Percentiles rank a stretch among this genome's conserved stretches.
phyloP scores from a whole-genome alignment of 169 alveolate genomes.

The Plasmodium vivax region DNA sequence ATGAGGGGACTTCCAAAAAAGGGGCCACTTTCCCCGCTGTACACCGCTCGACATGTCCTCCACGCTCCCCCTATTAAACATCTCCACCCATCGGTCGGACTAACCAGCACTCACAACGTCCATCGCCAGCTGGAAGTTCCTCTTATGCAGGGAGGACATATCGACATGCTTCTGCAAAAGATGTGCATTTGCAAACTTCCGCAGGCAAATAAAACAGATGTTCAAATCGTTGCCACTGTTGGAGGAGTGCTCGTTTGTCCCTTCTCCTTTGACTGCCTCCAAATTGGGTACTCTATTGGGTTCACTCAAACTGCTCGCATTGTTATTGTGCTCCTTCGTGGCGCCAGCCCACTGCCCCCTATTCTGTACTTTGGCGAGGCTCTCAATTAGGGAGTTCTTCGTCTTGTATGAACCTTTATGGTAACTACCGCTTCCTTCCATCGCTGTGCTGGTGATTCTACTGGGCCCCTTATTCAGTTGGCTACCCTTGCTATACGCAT shows the following conservation, averaged over 20 bases:
- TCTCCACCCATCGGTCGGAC: not conserved
- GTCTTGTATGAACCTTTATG: not conserved
- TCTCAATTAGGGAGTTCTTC: not conserved
- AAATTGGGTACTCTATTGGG: not conserved
- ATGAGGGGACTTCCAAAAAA: not conserved
- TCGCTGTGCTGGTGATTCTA: not conserved
- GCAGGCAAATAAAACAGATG: constrained; percentile 81
- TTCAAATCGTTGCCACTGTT: not conserved
- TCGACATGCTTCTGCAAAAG: constrained; percentile 79
- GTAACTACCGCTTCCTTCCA: not conserved
- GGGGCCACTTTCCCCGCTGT: not conserved
- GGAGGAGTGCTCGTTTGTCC: constrained; percentile 1
- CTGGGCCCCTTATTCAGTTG: not conserved
- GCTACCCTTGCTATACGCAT: not conserved
- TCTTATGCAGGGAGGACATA: constrained; percentile 79
- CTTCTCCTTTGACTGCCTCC: not conserved
- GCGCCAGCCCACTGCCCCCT: not conserved
- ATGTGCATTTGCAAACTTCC: constrained; percentile 75
- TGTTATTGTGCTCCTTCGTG: not conserved
- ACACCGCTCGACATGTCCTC: not conserved
- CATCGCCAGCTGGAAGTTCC: constrained; percentile 5
- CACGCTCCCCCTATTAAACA: not conserved
- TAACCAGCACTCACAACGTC: constrained; percentile 4
- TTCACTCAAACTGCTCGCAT: not conserved
- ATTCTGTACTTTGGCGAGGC: not conserved